Evolutionary conservation across 495 filamentous ascomycete species (phyloP).

Genomic region (Jackrogersella multiformis): DNA sequence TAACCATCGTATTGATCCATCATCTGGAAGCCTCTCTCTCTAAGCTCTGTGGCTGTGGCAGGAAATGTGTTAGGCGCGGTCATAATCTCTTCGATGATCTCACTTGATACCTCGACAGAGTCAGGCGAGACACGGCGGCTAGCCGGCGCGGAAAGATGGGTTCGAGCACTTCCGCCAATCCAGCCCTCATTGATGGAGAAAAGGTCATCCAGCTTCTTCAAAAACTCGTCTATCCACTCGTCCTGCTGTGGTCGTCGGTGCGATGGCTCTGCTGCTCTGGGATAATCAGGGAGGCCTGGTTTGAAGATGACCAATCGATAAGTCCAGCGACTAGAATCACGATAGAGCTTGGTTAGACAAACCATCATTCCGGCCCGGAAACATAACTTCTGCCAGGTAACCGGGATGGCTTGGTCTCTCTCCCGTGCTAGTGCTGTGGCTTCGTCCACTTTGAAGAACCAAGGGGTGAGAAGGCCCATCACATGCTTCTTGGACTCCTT

Average conservation of each 20-base stretch:
- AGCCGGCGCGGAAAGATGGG: not conserved
- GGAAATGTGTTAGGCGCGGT: not conserved
- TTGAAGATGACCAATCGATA: constrained; percentile 21
- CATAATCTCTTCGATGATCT: constrained; percentile 25
- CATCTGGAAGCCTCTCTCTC: not conserved
- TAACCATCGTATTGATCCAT: not conserved
- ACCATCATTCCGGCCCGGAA: constrained; percentile 25
- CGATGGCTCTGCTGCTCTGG: not conserved
- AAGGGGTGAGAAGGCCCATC: constrained; percentile 34
- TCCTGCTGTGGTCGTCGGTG: constrained; percentile 4
- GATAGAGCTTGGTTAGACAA: not conserved
- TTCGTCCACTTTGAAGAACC: constrained; percentile 21
- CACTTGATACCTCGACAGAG: constrained; percentile 19
- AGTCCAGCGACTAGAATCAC: fast-evolving
- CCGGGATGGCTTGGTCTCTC: not conserved
- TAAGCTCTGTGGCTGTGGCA: not conserved
- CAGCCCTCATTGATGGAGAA: constrained; percentile 1
- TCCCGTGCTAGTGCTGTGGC: not conserved
- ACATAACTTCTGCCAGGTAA: constrained; percentile 9
- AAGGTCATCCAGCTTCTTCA: not conserved
- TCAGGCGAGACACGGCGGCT: constrained; percentile 10
- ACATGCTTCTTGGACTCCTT: not conserved
- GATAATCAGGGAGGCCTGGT: constrained; percentile 7
- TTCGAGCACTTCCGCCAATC: not conserved
- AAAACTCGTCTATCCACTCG: constrained; percentile 9